A percentile compares a stretch with the other conserved stretches of the same genome.
These are phyloP conservation scores for Alternaria alternata DNA, from an alignment of 2,329 filamentous ascomycete genomes.

Conservation along the genomic window DNA sequence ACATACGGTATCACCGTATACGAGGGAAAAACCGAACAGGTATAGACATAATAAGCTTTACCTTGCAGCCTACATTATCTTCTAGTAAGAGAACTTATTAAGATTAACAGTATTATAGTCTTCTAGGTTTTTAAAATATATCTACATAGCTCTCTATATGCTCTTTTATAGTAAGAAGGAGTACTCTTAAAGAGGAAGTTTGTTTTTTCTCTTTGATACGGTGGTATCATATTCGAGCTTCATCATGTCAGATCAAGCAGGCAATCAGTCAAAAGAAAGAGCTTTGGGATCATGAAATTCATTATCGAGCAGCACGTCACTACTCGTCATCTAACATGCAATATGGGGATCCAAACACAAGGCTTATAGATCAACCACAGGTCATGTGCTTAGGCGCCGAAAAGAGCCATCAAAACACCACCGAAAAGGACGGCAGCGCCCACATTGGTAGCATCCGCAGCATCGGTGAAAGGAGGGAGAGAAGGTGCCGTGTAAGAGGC, in stretches of 20 bases:
- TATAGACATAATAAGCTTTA: not conserved
- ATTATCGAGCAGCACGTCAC: not conserved
- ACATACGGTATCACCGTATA: too few relatives aligned
- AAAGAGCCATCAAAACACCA: conserved; percentile 11
- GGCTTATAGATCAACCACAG: not conserved
- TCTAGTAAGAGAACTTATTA: too few relatives aligned
- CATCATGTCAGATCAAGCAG: not conserved
- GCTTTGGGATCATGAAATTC: conserved; percentile 1
- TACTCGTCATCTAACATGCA: not conserved
- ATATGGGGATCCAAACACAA: not conserved
- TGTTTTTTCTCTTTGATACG: too few relatives aligned
- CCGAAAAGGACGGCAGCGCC: conserved; percentile 7
- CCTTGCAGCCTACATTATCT: too few relatives aligned
- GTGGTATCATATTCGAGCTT: not conserved
- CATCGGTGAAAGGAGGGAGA: conserved; percentile 9
- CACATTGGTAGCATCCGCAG: conserved; percentile 8
- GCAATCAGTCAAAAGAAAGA: not conserved
- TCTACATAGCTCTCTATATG: too few relatives aligned
- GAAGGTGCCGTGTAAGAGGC: not conserved
- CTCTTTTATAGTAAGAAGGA: too few relatives aligned
- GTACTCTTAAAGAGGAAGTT: too few relatives aligned
- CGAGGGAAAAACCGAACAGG: too few relatives aligned
- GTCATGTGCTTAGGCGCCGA: conserved; percentile 1
- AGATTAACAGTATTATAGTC: too few relatives aligned
- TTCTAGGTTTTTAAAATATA: too few relatives aligned